Evolutionary conservation across 768 basidiomycete species (phyloP).

Genomic region (Hirschioporus abietinus): DNA sequence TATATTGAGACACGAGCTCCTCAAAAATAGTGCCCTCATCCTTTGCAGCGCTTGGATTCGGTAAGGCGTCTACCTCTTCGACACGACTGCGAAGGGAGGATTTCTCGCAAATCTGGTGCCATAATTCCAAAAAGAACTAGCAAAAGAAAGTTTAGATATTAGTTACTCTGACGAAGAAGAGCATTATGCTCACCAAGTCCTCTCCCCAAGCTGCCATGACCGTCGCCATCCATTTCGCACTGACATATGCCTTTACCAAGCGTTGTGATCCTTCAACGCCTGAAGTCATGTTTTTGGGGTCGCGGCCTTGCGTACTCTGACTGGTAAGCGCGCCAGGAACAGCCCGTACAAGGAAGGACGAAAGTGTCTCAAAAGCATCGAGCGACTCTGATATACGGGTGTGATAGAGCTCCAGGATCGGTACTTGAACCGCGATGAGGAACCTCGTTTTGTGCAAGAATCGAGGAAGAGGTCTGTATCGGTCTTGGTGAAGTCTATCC

Average conservation of each 20-base stretch:
- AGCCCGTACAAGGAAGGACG: constrained; percentile 80
- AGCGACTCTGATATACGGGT: constrained; percentile 75
- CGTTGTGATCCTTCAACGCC: constrained; percentile 82
- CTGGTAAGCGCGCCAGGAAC: constrained; percentile 84
- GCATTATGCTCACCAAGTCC: constrained; percentile 60
- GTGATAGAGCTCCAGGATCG: constrained; percentile 73
- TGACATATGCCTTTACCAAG: constrained; percentile 81
- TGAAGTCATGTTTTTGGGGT: constrained; percentile 63
- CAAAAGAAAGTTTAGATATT: background rate
- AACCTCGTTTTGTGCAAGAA: constrained; percentile 77
- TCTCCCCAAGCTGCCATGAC: constrained; percentile 84
- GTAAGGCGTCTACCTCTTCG: constrained; percentile 44
- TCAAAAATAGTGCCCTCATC: constrained; percentile 72
- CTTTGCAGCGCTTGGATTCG: constrained; percentile 33
- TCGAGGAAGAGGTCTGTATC: constrained; percentile 83
- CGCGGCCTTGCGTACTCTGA: constrained; percentile 48
- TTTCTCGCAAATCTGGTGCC: constrained; percentile 68
- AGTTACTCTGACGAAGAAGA: constrained; percentile 5
- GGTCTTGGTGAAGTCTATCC: constrained; percentile 47
- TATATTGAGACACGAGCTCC: constrained; percentile 62
- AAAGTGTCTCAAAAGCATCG: constrained; percentile 91
- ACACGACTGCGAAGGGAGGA: constrained; percentile 52
- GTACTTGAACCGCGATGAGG: constrained; percentile 79
- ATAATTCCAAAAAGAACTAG: constrained; percentile 91
- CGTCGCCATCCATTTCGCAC: constrained; percentile 64